Evolutionary conservation across 2,329 filamentous ascomycete species (phyloP), one percentile per base, ranked within the genome.

Genomic region (Malbranchea zuffiana): DNA sequence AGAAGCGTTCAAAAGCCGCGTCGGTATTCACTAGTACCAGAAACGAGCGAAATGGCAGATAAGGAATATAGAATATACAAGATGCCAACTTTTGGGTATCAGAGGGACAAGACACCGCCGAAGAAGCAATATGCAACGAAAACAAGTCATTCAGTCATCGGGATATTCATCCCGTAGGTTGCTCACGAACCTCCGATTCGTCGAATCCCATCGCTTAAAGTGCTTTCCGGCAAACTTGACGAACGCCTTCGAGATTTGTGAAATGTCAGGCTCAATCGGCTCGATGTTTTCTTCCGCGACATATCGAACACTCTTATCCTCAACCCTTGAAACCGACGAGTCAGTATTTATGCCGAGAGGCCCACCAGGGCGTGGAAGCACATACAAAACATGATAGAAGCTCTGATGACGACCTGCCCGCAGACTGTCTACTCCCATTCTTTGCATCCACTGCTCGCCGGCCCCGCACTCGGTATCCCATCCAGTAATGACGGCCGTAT

Each of bases 331-430:
- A 34, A 51, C 50, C 41, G 24, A 23, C 8, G 37, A 17, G 31
- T 41, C 50, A 39, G 52, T 46, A 29, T 23, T 3, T 10, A 18
- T 13, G 6, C 6, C 6, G 7, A 30, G 7, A 6, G 11, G 6
- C 6, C 10, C 17, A 19, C 6, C 4, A 6, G 15, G 17, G 15
- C 19, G 25, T 18, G 16, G 30, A 32, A 27, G 15, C 25, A 75
- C 85, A 69, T 63, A 94, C 84, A 95, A 67, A 50, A 83, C 83
- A 48, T 86, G 81, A 56, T 94, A 95, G 50, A 85, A 94, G 21
- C 77, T 78, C 59, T 84, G 79, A 42, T 74, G 61, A 30, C 72
- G 64, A 2, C 75, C 78, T 36, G 67, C 62, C n/a, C 66, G 62
- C 38, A 79, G 58, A 16, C 59, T 62, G 55, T 80, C 75, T 6